Evolutionary conservation across 441 rosid genomes (phyloP).

Genomic region (Gossypium schwendimanii): DNA sequence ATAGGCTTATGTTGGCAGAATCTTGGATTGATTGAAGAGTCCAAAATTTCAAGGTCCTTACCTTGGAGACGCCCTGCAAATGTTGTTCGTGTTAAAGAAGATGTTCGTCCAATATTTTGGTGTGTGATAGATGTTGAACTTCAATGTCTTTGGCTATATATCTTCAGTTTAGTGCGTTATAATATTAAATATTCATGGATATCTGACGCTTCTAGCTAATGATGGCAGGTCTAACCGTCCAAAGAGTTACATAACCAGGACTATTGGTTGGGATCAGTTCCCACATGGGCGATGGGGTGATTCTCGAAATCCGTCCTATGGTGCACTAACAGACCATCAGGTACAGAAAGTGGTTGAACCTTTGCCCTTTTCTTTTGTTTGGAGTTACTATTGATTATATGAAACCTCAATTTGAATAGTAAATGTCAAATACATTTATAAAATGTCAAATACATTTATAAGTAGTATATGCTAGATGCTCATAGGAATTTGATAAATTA

Average conservation of each 20-base stretch:
- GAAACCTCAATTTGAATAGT: background rate
- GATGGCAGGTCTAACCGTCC: constrained; percentile 91
- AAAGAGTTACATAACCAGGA: constrained; percentile 87
- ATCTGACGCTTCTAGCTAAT: constrained; percentile 17
- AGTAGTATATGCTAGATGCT: background rate
- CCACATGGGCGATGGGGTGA: constrained; percentile 93
- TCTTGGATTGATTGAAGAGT: constrained; percentile 88
- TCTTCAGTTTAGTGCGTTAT: background rate
- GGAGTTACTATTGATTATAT: background rate
- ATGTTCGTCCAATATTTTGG: constrained; percentile 98
- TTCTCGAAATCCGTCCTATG: constrained; percentile 78
- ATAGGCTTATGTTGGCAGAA: constrained; percentile 44
- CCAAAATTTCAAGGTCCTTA: constrained; percentile 63
- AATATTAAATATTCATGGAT: background rate
- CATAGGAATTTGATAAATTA: background rate
- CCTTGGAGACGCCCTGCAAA: constrained; percentile 98
- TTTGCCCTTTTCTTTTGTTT: background rate
- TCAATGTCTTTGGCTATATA: background rate
- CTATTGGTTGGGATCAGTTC: constrained; percentile 85
- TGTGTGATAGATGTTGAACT: constrained; percentile 25
- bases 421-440: too few species aligned
- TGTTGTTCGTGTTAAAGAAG: constrained; percentile 82
- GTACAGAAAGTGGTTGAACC: constrained; percentile 27
- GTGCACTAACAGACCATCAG: constrained; percentile 83
- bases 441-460: background rate